A percentile compares a stretch with the other conserved stretches of the same genome.
Conservation (phyloP, 1,139 yeast genomes). For the Yamadazyma dushanensis region DNA sequence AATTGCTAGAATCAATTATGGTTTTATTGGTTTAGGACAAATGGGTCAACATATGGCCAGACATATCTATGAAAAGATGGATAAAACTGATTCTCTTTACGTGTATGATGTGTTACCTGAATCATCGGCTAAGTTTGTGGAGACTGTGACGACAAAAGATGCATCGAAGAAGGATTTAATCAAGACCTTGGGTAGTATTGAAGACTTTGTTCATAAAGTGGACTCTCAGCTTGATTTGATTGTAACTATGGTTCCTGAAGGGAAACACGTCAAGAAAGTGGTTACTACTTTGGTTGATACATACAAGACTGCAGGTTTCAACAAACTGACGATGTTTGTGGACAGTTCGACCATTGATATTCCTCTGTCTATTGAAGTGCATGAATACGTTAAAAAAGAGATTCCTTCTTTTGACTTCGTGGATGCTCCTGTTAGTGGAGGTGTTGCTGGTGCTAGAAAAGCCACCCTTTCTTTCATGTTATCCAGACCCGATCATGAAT, state of each 20-base stretch:
- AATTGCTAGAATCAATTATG: constrained; percentile 30
- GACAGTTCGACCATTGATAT: constrained; percentile 62
- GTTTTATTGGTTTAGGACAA: constrained; percentile 59
- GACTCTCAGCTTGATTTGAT: constrained; percentile 34
- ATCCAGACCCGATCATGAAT: constrained; percentile 34
- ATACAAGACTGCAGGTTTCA: constrained; percentile 19
- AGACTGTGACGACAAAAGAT: constrained; percentile 26
- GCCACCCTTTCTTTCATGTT: constrained; percentile 61
- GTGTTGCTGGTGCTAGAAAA: constrained; percentile 58
- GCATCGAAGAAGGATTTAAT: constrained; percentile 17
- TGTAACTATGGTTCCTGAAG: constrained; percentile 62
- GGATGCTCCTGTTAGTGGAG: constrained; percentile 66
- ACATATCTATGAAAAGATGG: constrained; percentile 47
- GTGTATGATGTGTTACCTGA: constrained; percentile 45
- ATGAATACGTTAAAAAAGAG: constrained; percentile 32
- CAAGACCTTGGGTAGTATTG: constrained; percentile 22
- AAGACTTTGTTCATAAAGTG: constrained; percentile 37
- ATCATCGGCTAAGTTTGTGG: constrained; percentile 29
- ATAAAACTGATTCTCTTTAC: constrained; percentile 39
- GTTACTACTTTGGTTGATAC: constrained; percentile 38
- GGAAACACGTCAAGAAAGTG: constrained; percentile 50
- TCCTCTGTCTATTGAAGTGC: constrained; percentile 45
- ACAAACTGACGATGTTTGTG: constrained; percentile 28
- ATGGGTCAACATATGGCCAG: constrained; percentile 65
- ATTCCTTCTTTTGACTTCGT: constrained; percentile 39